A percentile compares a stretch with the other conserved stretches of the same genome.
These are phyloP conservation scores for Stephanodiscus minutulus DNA, from an alignment of 108 stramenopile genomes.

Conservation along the genomic window DNA sequence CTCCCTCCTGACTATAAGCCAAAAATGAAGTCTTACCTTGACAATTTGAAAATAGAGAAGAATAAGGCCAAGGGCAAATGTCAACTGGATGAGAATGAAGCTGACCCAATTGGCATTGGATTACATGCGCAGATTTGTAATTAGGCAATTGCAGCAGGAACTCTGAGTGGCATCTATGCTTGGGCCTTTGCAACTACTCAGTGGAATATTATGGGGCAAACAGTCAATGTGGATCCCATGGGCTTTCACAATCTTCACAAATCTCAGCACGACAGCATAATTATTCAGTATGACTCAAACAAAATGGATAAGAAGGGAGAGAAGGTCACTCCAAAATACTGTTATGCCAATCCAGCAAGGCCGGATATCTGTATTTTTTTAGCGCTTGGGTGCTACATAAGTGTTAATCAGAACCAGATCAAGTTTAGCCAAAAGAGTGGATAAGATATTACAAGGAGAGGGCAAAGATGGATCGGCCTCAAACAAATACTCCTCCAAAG, in stretches of 20 bases:
- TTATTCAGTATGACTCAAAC: constrained; percentile 24
- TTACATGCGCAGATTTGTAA: constrained; percentile 17
- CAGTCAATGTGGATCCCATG: constrained; percentile 19
- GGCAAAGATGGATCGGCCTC: constrained; percentile 21
- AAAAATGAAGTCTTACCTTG: constrained; percentile 33
- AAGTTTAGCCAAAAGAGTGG: background rate
- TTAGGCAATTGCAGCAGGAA: constrained; percentile 18
- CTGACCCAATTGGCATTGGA: constrained; percentile 37
- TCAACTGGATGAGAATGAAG: constrained; percentile 24
- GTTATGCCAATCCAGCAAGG: constrained; percentile 36
- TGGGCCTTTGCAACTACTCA: constrained; percentile 38
- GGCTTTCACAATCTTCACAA: constrained; percentile 32
- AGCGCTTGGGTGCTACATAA: constrained; percentile 15
- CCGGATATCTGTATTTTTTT: constrained; percentile 5
- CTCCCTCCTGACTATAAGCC: constrained; percentile 15
- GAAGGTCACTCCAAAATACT: constrained; percentile 28
- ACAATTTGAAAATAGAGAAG: no score
- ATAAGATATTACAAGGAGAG: background rate
- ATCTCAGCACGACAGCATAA: constrained; percentile 23
- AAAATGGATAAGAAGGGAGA: constrained; percentile 45
- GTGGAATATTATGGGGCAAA: constrained; percentile 42
- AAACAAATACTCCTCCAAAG: no score
- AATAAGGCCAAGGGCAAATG: constrained; percentile 21
- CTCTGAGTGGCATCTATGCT: constrained; percentile 4
- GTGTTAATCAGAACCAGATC: constrained; percentile 9